Conservation (phyloP, 2,329 filamentous ascomycete genomes). For the Exserohilum rostratum region DNA sequence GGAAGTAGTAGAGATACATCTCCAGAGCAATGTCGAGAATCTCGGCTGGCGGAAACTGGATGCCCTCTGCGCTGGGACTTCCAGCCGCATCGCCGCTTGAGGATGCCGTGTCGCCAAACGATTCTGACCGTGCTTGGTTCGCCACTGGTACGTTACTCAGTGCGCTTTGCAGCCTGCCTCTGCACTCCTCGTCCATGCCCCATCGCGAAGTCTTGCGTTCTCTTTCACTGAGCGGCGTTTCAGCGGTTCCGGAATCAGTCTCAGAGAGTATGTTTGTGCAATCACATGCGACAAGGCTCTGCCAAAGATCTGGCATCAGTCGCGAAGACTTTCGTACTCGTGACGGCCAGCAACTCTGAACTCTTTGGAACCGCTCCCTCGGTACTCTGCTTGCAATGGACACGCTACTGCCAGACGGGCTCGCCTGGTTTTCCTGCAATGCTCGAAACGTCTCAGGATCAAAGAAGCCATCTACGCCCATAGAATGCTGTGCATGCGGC, state of each 20-base stretch:
- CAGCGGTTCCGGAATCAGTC: constrained; percentile 26
- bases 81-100: constrained; percentile 38
- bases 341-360: constrained; percentile 49
- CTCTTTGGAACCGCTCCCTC: constrained; percentile 47
- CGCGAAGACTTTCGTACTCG: constrained; percentile 38
- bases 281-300: constrained; percentile 36
- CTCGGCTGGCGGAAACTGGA: constrained; percentile 57
- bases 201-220: constrained; percentile 45
- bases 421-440: constrained; percentile 34
- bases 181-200: constrained; percentile 46
- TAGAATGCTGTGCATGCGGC: constrained; percentile 35
- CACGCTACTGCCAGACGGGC: constrained; percentile 43
- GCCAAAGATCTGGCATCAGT: constrained; percentile 46
- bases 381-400: constrained; percentile 49
- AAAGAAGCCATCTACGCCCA: constrained; percentile 40
- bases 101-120: constrained; percentile 40
- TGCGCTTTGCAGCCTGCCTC: constrained; percentile 49
- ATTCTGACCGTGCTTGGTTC: constrained; percentile 29
- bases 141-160: constrained; percentile 34
- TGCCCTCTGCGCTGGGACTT: constrained; percentile 35
- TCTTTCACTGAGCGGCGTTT: constrained; percentile 35
- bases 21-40: constrained; percentile 61
- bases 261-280: constrained; percentile 47
- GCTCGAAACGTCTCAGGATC: constrained; percentile 36
- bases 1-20: constrained; percentile 61